These are phyloP conservation scores for Candida ipomoeae DNA, from an alignment of 805 yeast species.

Conservation along the genomic window DNA sequence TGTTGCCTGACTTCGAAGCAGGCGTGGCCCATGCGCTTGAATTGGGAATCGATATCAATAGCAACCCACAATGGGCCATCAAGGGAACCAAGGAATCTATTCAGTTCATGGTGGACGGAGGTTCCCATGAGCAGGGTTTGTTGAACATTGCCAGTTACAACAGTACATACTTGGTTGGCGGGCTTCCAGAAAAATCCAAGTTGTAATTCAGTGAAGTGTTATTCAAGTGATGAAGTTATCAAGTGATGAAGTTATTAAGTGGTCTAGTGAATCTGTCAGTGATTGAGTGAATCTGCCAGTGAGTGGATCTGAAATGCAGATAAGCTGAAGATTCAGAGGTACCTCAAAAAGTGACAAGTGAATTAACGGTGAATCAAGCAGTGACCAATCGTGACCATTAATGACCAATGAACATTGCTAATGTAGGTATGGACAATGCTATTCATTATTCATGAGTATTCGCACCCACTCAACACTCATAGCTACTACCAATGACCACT, in stretches of 20 bases:
- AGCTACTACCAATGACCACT: not conserved
- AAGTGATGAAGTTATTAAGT: too few relatives aligned
- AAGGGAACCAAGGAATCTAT: slow-evolving; percentile 58
- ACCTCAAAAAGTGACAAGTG: too few relatives aligned
- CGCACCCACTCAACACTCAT: not conserved
- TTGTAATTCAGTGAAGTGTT: not conserved
- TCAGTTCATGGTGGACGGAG: slow-evolving; percentile 39
- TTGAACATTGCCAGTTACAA: slow-evolving; percentile 52
- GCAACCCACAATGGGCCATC: slow-evolving; percentile 54
- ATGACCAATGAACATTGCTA: too few relatives aligned
- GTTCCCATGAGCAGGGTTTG: slow-evolving; percentile 42
- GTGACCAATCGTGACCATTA: too few relatives aligned
- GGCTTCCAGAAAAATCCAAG: slow-evolving; percentile 9
- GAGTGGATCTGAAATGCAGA: too few relatives aligned
- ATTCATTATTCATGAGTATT: not conserved
- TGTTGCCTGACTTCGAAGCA: slow-evolving; percentile 42
- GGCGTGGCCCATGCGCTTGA: slow-evolving; percentile 49
- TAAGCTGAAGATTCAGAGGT: too few relatives aligned
- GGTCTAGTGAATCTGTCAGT: too few relatives aligned
- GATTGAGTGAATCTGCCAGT: too few relatives aligned
- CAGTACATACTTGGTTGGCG: slow-evolving; percentile 29
- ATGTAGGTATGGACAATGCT: too few relatives aligned
- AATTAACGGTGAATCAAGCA: too few relatives aligned
- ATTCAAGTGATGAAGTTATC: too few relatives aligned
- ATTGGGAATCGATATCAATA: slow-evolving; percentile 46